A percentile compares a stretch with the other conserved stretches of the same genome.
Conservation (phyloP, 129 eudicot genomes). For the Mikania micrantha region DNA sequence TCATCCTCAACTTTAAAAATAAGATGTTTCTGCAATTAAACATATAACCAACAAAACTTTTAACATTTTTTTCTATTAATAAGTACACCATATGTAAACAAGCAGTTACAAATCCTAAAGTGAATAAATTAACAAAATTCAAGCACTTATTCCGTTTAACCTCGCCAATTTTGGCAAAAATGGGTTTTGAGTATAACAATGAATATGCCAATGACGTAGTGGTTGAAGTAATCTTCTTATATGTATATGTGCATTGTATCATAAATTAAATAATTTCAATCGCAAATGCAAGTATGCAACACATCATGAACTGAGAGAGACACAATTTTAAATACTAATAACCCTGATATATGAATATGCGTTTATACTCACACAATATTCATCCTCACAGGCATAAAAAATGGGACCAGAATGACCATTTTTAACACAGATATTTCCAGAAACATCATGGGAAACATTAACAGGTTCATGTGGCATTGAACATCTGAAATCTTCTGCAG, state of each 20-base stretch:
- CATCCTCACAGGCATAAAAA: conserved; percentile 38
- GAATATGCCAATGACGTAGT: neutral
- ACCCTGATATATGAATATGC: neutral
- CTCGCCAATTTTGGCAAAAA: neutral
- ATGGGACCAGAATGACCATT: conserved; percentile 22
- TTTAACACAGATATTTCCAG: conserved; percentile 28
- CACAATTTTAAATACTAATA: neutral
- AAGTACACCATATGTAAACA: neutral
- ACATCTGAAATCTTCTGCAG: conserved; percentile 28
- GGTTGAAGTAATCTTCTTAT: neutral
- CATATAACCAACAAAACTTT: conserved; percentile 1
- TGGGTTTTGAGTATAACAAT: neutral
- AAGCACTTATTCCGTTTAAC: neutral
- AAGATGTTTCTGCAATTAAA: conserved; percentile 52
- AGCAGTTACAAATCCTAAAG: neutral
- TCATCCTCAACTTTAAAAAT: conserved; percentile 61
- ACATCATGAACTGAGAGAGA: neutral
- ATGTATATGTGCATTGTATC: neutral
- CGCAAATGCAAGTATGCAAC: no score
- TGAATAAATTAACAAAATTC: neutral
- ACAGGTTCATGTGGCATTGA: conserved; percentile 32
- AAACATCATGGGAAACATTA: conserved; percentile 23
- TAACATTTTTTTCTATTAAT: neutral
- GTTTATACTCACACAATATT: conserved; percentile 49
- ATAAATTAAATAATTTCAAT: neutral